Conservation (phyloP, 352 stramenopile species). For the Discostella stelligera region DNA sequence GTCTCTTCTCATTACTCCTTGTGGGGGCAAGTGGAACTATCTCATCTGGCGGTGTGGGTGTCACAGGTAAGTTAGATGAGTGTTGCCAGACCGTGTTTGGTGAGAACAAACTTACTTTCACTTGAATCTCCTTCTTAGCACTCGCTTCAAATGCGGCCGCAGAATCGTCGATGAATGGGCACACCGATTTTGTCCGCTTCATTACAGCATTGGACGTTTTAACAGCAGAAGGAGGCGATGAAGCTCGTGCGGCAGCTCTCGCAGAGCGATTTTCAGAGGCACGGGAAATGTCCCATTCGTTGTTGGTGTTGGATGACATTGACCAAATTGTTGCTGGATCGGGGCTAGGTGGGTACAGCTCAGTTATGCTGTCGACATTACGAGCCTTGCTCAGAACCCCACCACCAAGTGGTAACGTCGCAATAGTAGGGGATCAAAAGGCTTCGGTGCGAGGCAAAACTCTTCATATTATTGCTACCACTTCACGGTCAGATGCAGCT, state of each 20-base stretch:
- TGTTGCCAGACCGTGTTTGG: background rate
- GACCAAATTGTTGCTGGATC: conserved; percentile 62
- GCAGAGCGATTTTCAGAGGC: conserved; percentile 68
- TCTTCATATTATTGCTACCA: conserved; percentile 68
- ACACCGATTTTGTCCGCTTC: conserved; percentile 69
- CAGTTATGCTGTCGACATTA: conserved; percentile 72
- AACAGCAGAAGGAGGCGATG: conserved; percentile 55
- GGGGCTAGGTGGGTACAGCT: conserved; percentile 60
- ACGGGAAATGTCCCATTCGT: conserved; percentile 63
- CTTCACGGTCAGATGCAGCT: conserved; percentile 62
- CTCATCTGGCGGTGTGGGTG: conserved; percentile 14
- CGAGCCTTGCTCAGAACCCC: conserved; percentile 66
- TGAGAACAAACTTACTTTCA: background rate
- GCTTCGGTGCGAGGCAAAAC: conserved; percentile 36
- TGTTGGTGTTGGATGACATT: conserved; percentile 75
- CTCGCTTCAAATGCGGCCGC: conserved; percentile 62
- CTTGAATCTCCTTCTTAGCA: conserved; percentile 14
- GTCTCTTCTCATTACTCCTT: conserved; percentile 72
- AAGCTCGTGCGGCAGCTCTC: conserved; percentile 64
- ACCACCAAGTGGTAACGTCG: conserved; percentile 34
- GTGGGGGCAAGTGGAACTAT: conserved; percentile 50
- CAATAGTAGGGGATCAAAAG: conserved; percentile 57
- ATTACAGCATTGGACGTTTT: conserved; percentile 73
- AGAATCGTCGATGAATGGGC: conserved; percentile 59
- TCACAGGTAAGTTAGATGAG: conserved; percentile 24